Evolutionary conservation across 192 early-diverging fungal genomes (phyloP).

Genomic region (Fimicolochytrium jonesii): DNA sequence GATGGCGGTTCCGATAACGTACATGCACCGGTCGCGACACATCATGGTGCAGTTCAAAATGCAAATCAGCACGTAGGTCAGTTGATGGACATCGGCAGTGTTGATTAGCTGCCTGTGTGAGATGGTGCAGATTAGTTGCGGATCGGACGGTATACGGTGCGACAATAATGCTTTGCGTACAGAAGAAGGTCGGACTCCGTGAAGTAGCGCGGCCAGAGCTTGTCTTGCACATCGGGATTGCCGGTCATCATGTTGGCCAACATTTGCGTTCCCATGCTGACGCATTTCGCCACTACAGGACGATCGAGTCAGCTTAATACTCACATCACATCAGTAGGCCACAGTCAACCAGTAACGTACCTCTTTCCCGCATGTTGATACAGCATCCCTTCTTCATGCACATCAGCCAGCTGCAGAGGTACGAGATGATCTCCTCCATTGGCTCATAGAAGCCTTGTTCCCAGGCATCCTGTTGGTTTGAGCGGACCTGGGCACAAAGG

Average conservation of each 20-base stretch:
- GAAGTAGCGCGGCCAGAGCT: conserved; percentile 43
- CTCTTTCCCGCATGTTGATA: conserved; percentile 21
- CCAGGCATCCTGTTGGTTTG: conserved; percentile 39
- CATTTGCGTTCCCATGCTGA: conserved; percentile 45
- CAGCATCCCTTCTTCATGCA: conserved; percentile 29
- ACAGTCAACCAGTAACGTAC: no score
- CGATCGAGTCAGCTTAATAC: no score
- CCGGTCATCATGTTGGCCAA: conserved; percentile 51
- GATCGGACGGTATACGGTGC: no score
- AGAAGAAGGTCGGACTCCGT: conserved; percentile 29
- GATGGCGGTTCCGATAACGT: conserved; percentile 7
- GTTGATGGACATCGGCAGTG: conserved; percentile 21
- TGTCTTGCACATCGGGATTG: conserved; percentile 39
- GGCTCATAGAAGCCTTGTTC: conserved; percentile 28
- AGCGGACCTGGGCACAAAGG: conserved; percentile 35
- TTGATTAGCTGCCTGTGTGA: conserved; percentile 36
- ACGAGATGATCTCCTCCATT: conserved; percentile 34
- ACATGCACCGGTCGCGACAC: conserved; percentile 27
- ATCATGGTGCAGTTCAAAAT: conserved; percentile 43
- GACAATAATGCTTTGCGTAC: conserved; percentile 24
- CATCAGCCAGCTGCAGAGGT: conserved; percentile 37
- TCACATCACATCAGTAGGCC: no score
- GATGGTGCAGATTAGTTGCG: no score
- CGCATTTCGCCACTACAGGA: conserved; percentile 21
- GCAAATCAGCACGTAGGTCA: conserved; percentile 36